A percentile compares a stretch with the other conserved stretches of the same genome.
Conservation (phyloP, 371 early-diverging fungal genomes). For the Mucor sp. region DNA sequence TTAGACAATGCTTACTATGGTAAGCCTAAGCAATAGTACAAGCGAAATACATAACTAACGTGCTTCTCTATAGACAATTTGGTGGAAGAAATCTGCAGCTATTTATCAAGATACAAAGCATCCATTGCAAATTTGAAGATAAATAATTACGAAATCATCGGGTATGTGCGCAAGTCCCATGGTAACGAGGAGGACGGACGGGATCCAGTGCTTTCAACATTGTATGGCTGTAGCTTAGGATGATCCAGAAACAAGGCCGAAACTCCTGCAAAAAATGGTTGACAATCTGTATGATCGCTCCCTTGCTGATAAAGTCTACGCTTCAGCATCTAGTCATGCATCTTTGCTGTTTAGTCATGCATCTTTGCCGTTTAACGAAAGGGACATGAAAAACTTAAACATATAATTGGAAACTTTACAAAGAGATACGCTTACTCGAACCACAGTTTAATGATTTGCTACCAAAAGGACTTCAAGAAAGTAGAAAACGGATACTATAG, state of each 20-base stretch:
- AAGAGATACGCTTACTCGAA: too few species aligned
- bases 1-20: slow-evolving; percentile 22
- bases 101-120: slow-evolving; percentile 11
- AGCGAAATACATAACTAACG: slow-evolving; percentile 23
- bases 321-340: slow-evolving; percentile 19
- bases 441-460: too few species aligned
- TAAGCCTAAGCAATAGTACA: slow-evolving; percentile 24
- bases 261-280: slow-evolving; percentile 7
- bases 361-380: slow-evolving; percentile 22
- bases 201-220: too few species aligned
- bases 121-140: slow-evolving; percentile 12
- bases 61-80: slow-evolving; percentile 15
- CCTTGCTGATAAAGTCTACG: slow-evolving; percentile 16
- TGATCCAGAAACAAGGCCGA: slow-evolving; percentile 13
- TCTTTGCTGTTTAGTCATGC: too few species aligned
- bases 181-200: too few species aligned
- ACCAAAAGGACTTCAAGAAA: too few species aligned
- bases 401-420: slow-evolving; percentile 22
- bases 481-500: too few species aligned
- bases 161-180: slow-evolving; percentile 15
- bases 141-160: slow-evolving; percentile 18
- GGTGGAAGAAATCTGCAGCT: slow-evolving; percentile 6
- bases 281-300: slow-evolving; percentile 21
- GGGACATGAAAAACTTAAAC: slow-evolving; percentile 22
- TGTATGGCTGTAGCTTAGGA: too few species aligned